Conservation (phyloP, 257 asterid species). For the Solanum verrucosum region DNA sequence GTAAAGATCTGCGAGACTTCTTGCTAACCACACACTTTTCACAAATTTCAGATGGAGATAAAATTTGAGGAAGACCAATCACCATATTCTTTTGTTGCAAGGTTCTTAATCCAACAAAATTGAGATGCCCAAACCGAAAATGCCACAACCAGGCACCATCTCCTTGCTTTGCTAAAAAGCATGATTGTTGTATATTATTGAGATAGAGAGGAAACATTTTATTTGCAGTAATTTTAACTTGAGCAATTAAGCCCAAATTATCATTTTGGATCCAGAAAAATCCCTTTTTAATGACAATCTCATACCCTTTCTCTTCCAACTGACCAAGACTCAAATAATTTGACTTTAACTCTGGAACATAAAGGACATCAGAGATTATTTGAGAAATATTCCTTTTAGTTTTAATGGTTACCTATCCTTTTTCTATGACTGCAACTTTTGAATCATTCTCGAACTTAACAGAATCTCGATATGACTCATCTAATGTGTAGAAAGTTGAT, state of each 20-base stretch:
- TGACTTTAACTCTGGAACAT: background rate
- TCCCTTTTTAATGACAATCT: background rate
- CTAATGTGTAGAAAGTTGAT: background rate
- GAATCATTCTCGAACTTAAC: background rate
- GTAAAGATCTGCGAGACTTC: background rate
- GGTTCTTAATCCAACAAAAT: background rate
- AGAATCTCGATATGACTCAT: background rate
- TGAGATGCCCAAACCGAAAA: background rate
- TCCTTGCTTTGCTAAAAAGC: background rate
- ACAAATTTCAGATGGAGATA: background rate
- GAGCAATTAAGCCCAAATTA: background rate
- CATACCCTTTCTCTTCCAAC: background rate
- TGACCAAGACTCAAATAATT: background rate
- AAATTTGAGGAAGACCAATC: background rate
- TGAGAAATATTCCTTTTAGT: background rate
- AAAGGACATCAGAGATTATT: background rate
- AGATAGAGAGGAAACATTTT: background rate
- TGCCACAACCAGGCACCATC: background rate
- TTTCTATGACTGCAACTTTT: too few relatives aligned
- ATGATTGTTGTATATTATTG: too few relatives aligned
- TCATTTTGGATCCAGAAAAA: too few relatives aligned
- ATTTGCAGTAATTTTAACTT: background rate
- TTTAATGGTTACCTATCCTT: background rate
- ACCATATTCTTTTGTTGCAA: background rate
- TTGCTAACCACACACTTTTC: too few relatives aligned